These are phyloP conservation scores for Talaromyces sp. DNA, from an alignment of 2,329 filamentous ascomycete species.

Conservation along the genomic window DNA sequence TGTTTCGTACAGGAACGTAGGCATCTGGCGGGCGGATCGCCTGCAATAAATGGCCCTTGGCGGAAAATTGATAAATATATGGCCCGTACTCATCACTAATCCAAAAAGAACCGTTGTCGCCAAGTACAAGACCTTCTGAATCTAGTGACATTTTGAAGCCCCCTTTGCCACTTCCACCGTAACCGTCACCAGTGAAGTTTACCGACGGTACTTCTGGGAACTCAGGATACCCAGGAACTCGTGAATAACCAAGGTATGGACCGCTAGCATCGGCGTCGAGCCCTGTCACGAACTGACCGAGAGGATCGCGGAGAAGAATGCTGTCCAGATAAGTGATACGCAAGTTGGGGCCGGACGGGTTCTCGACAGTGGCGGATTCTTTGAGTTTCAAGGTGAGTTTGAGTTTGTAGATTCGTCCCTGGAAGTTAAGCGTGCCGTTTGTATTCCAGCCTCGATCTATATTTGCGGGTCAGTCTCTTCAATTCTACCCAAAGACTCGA, in stretches of 20 bases:
- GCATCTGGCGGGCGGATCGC: constrained; percentile 64
- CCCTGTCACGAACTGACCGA: constrained; percentile 59
- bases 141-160: constrained; percentile 60
- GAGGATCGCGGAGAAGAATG: constrained; percentile 60
- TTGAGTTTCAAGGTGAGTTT: constrained; percentile 54
- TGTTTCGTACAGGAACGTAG: constrained; percentile 61
- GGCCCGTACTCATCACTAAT: constrained; percentile 67
- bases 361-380: constrained; percentile 46
- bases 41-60: constrained; percentile 54
- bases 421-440: constrained; percentile 64
- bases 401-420: constrained; percentile 66
- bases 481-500: background rate
- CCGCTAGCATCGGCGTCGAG: constrained; percentile 57
- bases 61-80: constrained; percentile 63
- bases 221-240: constrained; percentile 28
- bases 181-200: constrained; percentile 64
- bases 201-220: constrained; percentile 61
- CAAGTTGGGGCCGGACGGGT: constrained; percentile 58
- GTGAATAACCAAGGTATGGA: constrained; percentile 42
- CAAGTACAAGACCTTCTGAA: constrained; percentile 62
- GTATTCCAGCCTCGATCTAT: constrained; percentile 53
- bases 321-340: constrained; percentile 60
- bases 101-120: constrained; percentile 60
- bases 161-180: constrained; percentile 57
- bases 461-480: background rate